Evolutionary conservation across 768 basidiomycete genomes (phyloP).

Genomic region (Russula emetica): DNA sequence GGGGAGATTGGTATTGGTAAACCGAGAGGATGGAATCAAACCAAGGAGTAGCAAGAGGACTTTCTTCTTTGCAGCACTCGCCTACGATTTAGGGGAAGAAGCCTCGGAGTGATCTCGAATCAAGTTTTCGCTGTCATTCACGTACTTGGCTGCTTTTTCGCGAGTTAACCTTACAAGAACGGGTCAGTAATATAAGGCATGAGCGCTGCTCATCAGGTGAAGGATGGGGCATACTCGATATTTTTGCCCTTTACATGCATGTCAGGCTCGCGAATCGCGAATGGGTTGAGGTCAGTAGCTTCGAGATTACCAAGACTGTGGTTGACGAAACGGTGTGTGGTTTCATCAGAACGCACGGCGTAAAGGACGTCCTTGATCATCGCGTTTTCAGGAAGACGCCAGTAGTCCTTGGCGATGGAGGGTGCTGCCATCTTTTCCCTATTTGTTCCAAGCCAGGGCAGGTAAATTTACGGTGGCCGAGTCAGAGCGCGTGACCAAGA

Average conservation of each 20-base stretch:
- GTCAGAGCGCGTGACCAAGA: background rate
- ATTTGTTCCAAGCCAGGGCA: background rate
- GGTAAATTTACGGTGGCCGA: background rate
- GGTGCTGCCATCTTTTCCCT: conserved; percentile 74
- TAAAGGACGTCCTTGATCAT: conserved; percentile 85
- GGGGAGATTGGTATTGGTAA: background rate
- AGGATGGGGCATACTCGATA: conserved; percentile 47
- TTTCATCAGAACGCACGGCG: conserved; percentile 89
- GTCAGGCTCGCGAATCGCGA: conserved; percentile 82
- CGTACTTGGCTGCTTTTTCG: conserved; percentile 22
- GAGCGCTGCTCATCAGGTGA: background rate
- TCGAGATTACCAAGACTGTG: conserved; percentile 90
- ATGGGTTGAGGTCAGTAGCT: conserved; percentile 79
- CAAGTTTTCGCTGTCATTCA: conserved; percentile 13
- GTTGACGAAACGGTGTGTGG: conserved; percentile 92
- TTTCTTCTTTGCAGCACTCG: no score
- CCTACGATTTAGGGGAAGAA: background rate
- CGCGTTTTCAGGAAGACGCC: conserved; percentile 70
- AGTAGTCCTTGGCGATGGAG: conserved; percentile 91
- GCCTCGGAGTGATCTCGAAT: conserved; percentile 19
- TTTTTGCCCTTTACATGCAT: conserved; percentile 78
- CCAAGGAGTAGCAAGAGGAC: background rate
- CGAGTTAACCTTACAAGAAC: conserved; percentile 16
- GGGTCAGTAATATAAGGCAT: conserved; percentile 16
- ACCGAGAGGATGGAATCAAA: background rate